Evolutionary conservation across 2,329 filamentous ascomycete genomes (phyloP).

Genomic region (Talaromyces piceae): DNA sequence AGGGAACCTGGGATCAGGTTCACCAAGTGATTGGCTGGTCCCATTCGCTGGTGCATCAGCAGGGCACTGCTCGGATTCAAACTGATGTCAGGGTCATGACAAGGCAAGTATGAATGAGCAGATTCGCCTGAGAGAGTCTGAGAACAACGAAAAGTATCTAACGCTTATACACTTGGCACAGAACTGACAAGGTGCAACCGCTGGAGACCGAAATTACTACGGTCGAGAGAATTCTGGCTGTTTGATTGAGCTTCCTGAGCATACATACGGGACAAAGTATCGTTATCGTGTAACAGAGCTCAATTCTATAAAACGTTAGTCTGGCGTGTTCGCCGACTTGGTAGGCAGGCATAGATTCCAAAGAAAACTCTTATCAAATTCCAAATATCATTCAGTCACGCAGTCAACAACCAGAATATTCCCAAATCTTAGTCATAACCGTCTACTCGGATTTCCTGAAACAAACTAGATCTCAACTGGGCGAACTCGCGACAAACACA

Average conservation of each 20-base stretch:
- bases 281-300: background rate
- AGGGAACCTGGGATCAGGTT: conserved; percentile 81
- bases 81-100: conserved; percentile 76
- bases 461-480: too few relatives aligned
- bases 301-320: background rate
- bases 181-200: conserved; percentile 73
- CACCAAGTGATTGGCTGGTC: conserved; percentile 71
- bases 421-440: too few relatives aligned
- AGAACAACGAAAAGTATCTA: background rate
- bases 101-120: conserved; percentile 48
- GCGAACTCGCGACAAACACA: conserved; percentile 7
- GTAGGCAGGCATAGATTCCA: too few relatives aligned
- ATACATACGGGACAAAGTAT: background rate
- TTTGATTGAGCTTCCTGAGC: background rate
- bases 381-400: too few relatives aligned
- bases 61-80: conserved; percentile 71
- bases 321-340: too few relatives aligned
- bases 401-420: too few relatives aligned
- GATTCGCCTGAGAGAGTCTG: background rate
- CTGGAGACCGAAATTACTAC: conserved; percentile 64
- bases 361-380: too few relatives aligned
- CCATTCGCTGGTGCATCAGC: conserved; percentile 63
- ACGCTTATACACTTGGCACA: conserved; percentile 21
- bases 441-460: too few relatives aligned
- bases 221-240: conserved; percentile 44